Evolutionary conservation across 78 protist species (phyloP).

Genomic region (Dictyostelium intermedium): DNA sequence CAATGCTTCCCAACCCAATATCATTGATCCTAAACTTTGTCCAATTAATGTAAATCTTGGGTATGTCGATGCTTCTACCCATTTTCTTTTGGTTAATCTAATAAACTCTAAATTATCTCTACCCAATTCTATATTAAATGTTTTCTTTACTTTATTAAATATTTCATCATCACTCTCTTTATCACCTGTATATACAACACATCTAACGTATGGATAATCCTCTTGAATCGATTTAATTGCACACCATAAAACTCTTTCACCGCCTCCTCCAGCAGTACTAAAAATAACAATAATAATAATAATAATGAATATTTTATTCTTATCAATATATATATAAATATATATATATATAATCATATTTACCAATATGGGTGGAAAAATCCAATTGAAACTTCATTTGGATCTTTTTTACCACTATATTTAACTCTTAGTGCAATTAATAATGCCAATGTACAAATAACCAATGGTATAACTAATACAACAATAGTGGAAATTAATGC

Average conservation of each 20-base stretch:
- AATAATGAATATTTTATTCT: background rate
- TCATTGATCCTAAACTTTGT: constrained; percentile 75
- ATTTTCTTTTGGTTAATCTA: constrained; percentile 65
- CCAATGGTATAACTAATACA: constrained; percentile 1
- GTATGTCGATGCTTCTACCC: constrained; percentile 59
- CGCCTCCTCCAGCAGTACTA: constrained; percentile 92
- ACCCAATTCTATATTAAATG: constrained; percentile 33
- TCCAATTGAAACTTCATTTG: background rate
- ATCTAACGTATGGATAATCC: background rate
- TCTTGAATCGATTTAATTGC: constrained; percentile 67
- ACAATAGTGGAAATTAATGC: background rate
- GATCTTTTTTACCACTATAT: background rate
- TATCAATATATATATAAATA: background rate
- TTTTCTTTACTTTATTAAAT: constrained; percentile 28
- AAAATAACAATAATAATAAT: background rate
- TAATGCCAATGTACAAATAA: background rate
- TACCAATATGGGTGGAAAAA: constrained; percentile 85
- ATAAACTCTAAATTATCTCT: constrained; percentile 46
- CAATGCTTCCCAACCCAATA: constrained; percentile 80
- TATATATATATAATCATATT: background rate
- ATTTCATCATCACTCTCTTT: constrained; percentile 2
- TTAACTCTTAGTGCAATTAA: background rate
- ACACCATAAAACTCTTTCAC: constrained; percentile 91
- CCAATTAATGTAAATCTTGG: constrained; percentile 80
- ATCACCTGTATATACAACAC: constrained; percentile 69